These are phyloP conservation scores for Paramecium tetraurelia DNA, from an alignment of 73 alveolate genomes.

Conservation along the genomic window DNA sequence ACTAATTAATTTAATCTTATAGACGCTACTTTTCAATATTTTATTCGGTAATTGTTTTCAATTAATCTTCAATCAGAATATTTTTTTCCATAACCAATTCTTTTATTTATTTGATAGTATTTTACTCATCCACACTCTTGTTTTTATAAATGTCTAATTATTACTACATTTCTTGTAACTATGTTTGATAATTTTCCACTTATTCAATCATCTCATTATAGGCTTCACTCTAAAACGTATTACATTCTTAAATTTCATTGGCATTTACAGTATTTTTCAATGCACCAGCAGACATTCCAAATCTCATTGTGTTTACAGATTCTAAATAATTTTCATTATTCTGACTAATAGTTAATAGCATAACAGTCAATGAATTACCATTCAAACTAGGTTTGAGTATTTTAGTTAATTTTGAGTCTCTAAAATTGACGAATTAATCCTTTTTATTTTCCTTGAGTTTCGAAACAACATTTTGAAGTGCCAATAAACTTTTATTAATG, in stretches of 20 bases:
- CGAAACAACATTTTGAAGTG: neutral
- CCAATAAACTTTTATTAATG: slow-evolving; percentile 32
- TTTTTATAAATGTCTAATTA: neutral
- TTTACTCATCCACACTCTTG: neutral
- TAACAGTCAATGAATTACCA: slow-evolving; percentile 2
- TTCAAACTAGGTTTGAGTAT: neutral
- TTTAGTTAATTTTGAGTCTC: slow-evolving; percentile 9
- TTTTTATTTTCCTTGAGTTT: slow-evolving; percentile 26
- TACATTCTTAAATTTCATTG: neutral
- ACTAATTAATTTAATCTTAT: neutral
- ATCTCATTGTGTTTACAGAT: slow-evolving; percentile 24
- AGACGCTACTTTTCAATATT: neutral
- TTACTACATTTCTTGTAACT: neutral
- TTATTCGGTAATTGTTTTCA: neutral
- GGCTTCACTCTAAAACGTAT: neutral
- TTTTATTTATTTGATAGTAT: neutral
- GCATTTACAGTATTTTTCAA: neutral
- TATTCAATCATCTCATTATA: neutral
- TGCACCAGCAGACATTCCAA: slow-evolving; percentile 41
- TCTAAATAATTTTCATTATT: neutral
- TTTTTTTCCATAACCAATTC: neutral
- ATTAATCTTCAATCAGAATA: neutral
- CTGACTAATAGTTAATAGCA: neutral
- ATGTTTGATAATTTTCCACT: neutral
- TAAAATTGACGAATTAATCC: slow-evolving; percentile 19